Percentiles rank a stretch among this genome's conserved stretches.
Evolutionary conservation across 371 early-diverging fungal genomes (phyloP).

Genomic region (Rhizomucor pusillus): DNA sequence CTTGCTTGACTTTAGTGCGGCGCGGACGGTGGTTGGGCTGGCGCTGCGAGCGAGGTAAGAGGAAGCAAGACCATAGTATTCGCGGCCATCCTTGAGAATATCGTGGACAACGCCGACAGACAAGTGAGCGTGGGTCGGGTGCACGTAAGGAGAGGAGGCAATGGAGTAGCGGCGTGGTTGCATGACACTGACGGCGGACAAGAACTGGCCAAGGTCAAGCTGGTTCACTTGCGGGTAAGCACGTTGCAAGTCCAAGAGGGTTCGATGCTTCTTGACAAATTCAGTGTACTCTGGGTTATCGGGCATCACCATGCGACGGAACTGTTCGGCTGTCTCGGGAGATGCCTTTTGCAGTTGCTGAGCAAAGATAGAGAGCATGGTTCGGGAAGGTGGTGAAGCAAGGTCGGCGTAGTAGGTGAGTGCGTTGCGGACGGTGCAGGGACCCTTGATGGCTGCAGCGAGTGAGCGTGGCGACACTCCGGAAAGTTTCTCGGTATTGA

Average conservation of each 20-base stretch:
- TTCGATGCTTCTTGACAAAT: conserved; percentile 44
- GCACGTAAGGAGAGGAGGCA: conserved; percentile 39
- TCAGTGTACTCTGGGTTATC: conserved; percentile 39
- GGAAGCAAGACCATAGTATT: conserved; percentile 42
- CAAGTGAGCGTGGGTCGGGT: conserved; percentile 29
- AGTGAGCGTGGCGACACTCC: conserved; percentile 49
- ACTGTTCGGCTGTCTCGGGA: conserved; percentile 35
- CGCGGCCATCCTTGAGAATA: conserved; percentile 28
- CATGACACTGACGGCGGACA: conserved; percentile 45
- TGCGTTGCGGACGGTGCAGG: conserved; percentile 48
- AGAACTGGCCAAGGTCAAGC: conserved; percentile 43
- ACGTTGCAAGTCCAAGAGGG: conserved; percentile 41
- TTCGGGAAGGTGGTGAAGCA: conserved; percentile 44
- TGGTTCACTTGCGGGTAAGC: conserved; percentile 45
- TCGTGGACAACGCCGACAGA: conserved; percentile 46
- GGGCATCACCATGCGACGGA: conserved; percentile 35
- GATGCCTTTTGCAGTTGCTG: conserved; percentile 32
- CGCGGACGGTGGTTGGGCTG: conserved; percentile 16
- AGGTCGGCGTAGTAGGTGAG: conserved; percentile 52
- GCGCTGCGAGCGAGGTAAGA: conserved; percentile 24
- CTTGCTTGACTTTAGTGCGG: conserved; percentile 41
- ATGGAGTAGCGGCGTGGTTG: conserved; percentile 60
- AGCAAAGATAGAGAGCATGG: conserved; percentile 38
- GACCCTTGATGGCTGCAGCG: conserved; percentile 43
- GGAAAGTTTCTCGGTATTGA: conserved; percentile 27